These are phyloP conservation scores for Cucurbita pepo DNA, from an alignment of 306 rosid genomes.

Conservation along the genomic window DNA sequence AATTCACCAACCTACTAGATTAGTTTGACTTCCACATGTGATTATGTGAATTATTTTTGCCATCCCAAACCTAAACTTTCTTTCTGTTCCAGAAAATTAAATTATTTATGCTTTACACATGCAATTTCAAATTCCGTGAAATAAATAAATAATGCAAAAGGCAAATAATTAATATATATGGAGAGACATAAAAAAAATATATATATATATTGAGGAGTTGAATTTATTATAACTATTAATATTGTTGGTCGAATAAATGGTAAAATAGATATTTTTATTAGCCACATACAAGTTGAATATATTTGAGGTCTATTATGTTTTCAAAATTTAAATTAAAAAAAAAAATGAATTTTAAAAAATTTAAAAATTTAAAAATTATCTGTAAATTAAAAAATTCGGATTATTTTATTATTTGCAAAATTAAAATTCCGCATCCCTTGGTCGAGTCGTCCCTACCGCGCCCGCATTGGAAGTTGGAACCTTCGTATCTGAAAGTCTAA, in stretches of 20 bases:
- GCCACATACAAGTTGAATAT: background rate
- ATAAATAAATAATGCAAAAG: background rate
- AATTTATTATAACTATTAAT: background rate
- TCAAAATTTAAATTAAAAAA: too few relatives aligned
- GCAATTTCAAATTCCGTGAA: background rate
- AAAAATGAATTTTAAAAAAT: too few relatives aligned
- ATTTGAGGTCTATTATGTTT: background rate
- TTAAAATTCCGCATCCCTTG: background rate
- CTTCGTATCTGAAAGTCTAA: background rate
- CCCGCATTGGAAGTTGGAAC: background rate
- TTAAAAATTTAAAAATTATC: too few relatives aligned
- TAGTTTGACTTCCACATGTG: constrained; percentile 5
- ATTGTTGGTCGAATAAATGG: background rate
- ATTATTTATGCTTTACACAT: background rate
- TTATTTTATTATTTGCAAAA: background rate
- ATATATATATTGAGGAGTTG: background rate
- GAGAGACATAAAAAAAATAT: background rate
- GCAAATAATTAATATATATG: background rate
- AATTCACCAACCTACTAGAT: background rate
- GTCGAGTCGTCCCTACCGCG: background rate
- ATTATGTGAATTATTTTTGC: background rate
- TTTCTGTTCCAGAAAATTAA: background rate
- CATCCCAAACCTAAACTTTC: background rate
- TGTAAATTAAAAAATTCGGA: background rate
- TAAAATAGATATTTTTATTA: background rate